Evolutionary conservation across 2,329 filamentous ascomycete genomes (phyloP).

Genomic region (Pseudocercospora ulei): DNA sequence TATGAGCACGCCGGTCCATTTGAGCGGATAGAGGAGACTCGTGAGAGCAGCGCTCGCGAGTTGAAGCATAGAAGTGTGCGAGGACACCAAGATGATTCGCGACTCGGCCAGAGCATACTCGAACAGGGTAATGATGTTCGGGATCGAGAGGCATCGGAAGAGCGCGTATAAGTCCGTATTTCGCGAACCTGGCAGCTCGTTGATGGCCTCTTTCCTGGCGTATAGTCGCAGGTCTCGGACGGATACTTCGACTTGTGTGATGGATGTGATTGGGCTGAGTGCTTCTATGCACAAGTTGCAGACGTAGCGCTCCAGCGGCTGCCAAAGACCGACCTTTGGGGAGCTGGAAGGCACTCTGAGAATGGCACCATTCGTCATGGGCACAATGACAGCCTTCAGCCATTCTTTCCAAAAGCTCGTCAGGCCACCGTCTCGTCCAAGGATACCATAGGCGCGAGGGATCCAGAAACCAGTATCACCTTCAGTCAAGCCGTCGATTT

Average conservation of each 20-base stretch:
- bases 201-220: slow-evolving; percentile 80
- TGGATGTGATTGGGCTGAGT: slow-evolving; percentile 80
- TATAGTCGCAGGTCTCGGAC: slow-evolving; percentile 85
- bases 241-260: slow-evolving; percentile 87
- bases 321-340: slow-evolving; percentile 85
- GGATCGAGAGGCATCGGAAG: slow-evolving; percentile 79
- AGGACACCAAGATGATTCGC: slow-evolving; percentile 90
- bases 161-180: slow-evolving; percentile 88
- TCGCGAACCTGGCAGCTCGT: slow-evolving; percentile 84
- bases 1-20: slow-evolving; percentile 91
- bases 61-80: slow-evolving; percentile 92
- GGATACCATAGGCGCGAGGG: slow-evolving; percentile 81
- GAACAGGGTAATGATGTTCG: slow-evolving; percentile 84
- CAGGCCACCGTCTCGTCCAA: slow-evolving; percentile 72
- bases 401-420: slow-evolving; percentile 98
- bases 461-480: slow-evolving; percentile 95
- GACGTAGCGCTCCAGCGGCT: slow-evolving; percentile 90
- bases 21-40: slow-evolving; percentile 77
- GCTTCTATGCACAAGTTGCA: slow-evolving; percentile 95
- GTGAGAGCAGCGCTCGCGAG: slow-evolving; percentile 79
- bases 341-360: slow-evolving; percentile 78
- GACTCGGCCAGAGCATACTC: slow-evolving; percentile 90
- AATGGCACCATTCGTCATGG: slow-evolving; percentile 83
- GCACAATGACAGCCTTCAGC: slow-evolving; percentile 85
- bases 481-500: slow-evolving; percentile 91